A percentile compares a stretch with the other conserved stretches of the same genome.
These are phyloP conservation scores for Saccharum hybrid DNA, from an alignment of 202 grass and related monocot genomes.

Conservation along the genomic window DNA sequence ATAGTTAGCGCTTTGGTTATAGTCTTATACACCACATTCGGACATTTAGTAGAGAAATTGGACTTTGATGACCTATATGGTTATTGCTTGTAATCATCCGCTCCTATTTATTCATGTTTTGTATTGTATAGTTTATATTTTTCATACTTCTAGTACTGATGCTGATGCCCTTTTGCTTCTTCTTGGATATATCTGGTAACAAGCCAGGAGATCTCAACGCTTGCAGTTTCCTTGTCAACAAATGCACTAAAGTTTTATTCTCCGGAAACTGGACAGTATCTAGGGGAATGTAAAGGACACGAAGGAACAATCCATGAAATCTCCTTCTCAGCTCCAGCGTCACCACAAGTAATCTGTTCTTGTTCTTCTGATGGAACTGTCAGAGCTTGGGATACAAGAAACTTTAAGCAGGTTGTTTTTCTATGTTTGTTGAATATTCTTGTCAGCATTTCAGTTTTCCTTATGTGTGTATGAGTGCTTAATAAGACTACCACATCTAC, in stretches of 20 bases:
- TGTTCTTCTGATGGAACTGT: slow-evolving; percentile 86
- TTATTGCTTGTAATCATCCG: neutral
- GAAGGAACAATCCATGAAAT: slow-evolving; percentile 77
- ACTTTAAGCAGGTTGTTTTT: slow-evolving; percentile 72
- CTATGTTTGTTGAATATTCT: neutral
- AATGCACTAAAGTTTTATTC: slow-evolving; percentile 86
- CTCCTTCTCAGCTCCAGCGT: slow-evolving; percentile 71
- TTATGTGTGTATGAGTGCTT: neutral
- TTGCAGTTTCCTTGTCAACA: slow-evolving; percentile 86
- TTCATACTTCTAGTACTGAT: slow-evolving; percentile 24
- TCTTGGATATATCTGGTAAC: slow-evolving; percentile 34
- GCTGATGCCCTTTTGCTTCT: neutral
- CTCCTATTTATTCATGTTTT: neutral
- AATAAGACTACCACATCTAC: neutral
- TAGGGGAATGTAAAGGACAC: slow-evolving; percentile 80
- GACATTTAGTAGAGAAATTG: neutral
- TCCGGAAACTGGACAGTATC: slow-evolving; percentile 77
- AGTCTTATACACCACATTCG: neutral
- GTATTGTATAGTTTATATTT: neutral
- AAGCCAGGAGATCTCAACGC: slow-evolving; percentile 84
- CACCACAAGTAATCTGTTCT: slow-evolving; percentile 76
- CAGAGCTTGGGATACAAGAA: slow-evolving; percentile 92
- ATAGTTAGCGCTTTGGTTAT: neutral
- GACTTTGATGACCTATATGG: neutral
- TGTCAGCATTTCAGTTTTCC: neutral